Evolutionary conservation across 2,329 filamentous ascomycete species (phyloP).

Genomic region (Claviceps sorghi): DNA sequence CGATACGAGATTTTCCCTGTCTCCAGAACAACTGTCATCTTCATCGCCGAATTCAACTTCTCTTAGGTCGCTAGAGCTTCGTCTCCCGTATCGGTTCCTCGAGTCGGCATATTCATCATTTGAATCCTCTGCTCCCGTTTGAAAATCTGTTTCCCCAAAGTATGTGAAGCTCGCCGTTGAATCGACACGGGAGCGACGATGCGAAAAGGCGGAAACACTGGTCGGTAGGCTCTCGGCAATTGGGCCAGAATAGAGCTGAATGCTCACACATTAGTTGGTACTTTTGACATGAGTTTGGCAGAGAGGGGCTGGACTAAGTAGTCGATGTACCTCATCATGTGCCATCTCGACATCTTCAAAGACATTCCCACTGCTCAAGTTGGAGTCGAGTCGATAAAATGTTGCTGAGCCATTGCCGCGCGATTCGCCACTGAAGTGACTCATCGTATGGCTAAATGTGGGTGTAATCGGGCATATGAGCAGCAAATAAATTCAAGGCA

Average conservation of each 20-base stretch:
- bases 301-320: no score
- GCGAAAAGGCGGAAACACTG: constrained; percentile 80
- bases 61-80: constrained; percentile 23
- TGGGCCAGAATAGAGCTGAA: constrained; percentile 73
- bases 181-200: constrained; percentile 65
- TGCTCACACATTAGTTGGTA: neutral
- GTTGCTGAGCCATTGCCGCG: constrained; percentile 2
- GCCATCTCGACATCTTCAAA: constrained; percentile 98
- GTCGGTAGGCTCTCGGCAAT: constrained; percentile 93
- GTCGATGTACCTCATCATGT: constrained; percentile 56
- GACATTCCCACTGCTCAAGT: constrained; percentile 63
- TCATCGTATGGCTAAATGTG: neutral
- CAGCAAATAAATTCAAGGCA: neutral
- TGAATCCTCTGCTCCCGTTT: constrained; percentile 12
- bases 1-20: constrained; percentile 25
- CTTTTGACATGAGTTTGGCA: neutral
- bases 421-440: neutral
- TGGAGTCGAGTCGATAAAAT: constrained; percentile 49
- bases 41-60: constrained; percentile 27
- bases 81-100: constrained; percentile 14
- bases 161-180: constrained; percentile 84
- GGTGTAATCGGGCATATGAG: constrained; percentile 1
- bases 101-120: constrained; percentile 17
- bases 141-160: constrained; percentile 47
- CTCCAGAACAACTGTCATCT: constrained; percentile 24